phyloP scores from a whole-genome alignment of 306 rosid species.

The Dalbergia oliveri region DNA sequence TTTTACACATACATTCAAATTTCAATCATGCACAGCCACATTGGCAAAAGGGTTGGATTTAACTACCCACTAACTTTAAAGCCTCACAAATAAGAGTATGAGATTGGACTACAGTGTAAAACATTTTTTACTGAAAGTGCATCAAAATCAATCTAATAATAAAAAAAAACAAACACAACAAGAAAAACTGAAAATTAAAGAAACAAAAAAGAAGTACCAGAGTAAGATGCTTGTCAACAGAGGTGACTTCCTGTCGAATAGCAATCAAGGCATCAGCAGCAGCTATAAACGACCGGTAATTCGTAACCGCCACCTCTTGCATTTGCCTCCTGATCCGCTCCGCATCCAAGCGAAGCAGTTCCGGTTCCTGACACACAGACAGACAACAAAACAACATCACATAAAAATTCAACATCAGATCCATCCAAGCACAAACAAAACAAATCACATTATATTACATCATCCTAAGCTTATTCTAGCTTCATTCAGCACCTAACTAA shows the following conservation, averaged over 20 bases:
- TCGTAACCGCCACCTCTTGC: constrained; percentile 96
- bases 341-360: constrained; percentile 96
- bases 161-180: neutral
- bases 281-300: constrained; percentile 88
- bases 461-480: no score
- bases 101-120: no score
- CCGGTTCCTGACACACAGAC: constrained; percentile 72
- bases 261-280: constrained; percentile 92
- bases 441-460: no score
- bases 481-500: no score
- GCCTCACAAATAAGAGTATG: no score
- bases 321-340: constrained; percentile 98
- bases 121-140: no score
- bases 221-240: constrained; percentile 54
- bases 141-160: neutral
- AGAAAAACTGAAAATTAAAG: neutral
- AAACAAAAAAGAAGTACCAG: constrained; percentile 24
- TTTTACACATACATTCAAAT: no score
- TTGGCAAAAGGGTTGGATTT: no score
- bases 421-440: no score
- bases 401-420: neutral
- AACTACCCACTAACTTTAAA: no score
- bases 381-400: neutral
- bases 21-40: no score
- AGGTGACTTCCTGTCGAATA: constrained; percentile 80